A percentile compares a stretch with the other conserved stretches of the same genome.
Evolutionary conservation across 768 basidiomycete species (phyloP).

Genomic region (Hygrocybe coccinea): DNA sequence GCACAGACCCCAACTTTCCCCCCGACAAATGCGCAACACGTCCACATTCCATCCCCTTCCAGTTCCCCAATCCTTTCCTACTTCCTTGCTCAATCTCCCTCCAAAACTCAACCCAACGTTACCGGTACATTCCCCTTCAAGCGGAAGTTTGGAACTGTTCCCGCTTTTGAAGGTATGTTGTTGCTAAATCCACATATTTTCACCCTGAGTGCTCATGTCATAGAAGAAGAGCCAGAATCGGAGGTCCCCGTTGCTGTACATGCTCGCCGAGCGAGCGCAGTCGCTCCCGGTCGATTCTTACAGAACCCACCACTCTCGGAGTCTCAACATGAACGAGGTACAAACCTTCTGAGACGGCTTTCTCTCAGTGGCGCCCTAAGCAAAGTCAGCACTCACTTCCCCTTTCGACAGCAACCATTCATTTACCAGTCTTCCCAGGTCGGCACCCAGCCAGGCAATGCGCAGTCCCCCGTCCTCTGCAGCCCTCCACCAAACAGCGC

Average conservation of each 20-base stretch:
- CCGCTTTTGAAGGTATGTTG: conserved; percentile 63
- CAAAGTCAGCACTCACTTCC: conserved; percentile 43
- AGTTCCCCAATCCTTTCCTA: conserved; percentile 69
- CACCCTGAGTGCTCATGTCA: conserved; percentile 2
- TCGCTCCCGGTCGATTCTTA: conserved; percentile 49
- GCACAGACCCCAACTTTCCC: conserved; percentile 48
- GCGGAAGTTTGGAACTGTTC: conserved; percentile 49
- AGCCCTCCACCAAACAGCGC: conserved; percentile 51
- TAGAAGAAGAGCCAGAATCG: conserved; percentile 37
- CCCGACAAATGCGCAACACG: conserved; percentile 37
- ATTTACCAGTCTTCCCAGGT: conserved; percentile 13
- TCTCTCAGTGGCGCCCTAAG: conserved; percentile 59
- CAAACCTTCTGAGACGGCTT: conserved; percentile 67
- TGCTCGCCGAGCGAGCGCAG: conserved; percentile 58
- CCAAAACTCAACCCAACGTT: conserved; percentile 36
- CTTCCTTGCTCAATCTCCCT: conserved; percentile 59
- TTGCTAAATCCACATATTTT: not conserved
- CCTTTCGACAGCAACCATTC: not conserved
- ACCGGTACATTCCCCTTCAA: conserved; percentile 57
- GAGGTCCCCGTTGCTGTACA: conserved; percentile 44
- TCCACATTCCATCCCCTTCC: conserved; percentile 50
- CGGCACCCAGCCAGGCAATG: conserved; percentile 28
- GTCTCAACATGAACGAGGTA: conserved; percentile 57
- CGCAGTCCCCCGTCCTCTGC: conserved; percentile 33
- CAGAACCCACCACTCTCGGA: conserved; percentile 41